Base-by-base conservation (phyloP, 768 basidiomycete genomes). In the Podaxis sp. region DNA sequence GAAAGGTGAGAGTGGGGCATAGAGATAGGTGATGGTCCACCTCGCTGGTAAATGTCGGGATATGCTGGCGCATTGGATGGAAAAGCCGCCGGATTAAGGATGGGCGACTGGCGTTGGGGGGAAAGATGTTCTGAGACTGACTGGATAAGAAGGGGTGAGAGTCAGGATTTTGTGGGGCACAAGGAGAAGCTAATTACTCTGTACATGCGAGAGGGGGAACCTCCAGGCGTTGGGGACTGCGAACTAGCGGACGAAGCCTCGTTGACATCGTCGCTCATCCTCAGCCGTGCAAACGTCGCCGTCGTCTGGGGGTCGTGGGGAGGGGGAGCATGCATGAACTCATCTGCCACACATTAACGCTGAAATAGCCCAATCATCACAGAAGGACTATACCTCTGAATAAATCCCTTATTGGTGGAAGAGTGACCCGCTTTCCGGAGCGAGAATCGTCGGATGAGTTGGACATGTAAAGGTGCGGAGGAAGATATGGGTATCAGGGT, bases 361-460 rank as follows among this genome's bases (percentile, higher is more conserved):
- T 53, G 55, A 54, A 60, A 49, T 54, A 46, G 61, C 54, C 24
- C 40, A 52, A 33, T 55, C 20, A 55, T 26, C 40, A 40, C 49
- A 50, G 38, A 17, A 4, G 49, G 50, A 26, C 49, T 68, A 38
- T 33, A 87, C 89, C 83, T 79, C 82, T 76, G 70, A 90, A 87
- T 63, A 90, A 74, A 72, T 88, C 86, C 55, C 87, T 85, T 60
- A 91, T 89, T 52, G 88, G 82, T 44, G 89, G 89, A 63, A 91
- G 85, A 15, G 84, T 87, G 58, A 87, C 86, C 49, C 87, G 83
- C 64, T 64, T 67, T 63, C 65, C 68, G 33, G 60, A 46, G 44
- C 44, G 28, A 69, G 71, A 73, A 67, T 73, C 70, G 65, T 73
- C 70, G 53, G 74, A 65, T 60, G 70, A 65, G 63, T 70, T 68